Percentiles rank a stretch among this genome's conserved stretches.
These are phyloP conservation scores for Malania oleifera DNA, from an alignment of 164 flowering plant species.

Conservation along the genomic window DNA sequence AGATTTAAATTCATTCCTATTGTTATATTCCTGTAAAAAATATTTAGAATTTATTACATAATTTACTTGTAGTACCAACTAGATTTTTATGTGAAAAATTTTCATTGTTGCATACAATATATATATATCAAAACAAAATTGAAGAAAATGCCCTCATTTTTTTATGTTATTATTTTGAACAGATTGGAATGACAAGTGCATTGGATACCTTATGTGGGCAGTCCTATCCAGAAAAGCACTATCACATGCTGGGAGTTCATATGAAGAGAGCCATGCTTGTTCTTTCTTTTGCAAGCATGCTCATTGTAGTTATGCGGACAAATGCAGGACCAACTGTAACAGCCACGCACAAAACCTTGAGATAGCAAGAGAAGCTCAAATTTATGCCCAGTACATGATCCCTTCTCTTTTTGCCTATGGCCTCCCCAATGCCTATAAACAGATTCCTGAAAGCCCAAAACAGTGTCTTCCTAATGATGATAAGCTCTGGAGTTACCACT, in stretches of 20 bases:
- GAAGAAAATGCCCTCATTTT: too few relatives aligned
- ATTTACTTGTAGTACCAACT: too few relatives aligned
- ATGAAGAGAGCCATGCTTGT: slow-evolving; percentile 28
- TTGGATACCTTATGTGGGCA: slow-evolving; percentile 35
- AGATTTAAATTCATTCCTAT: too few relatives aligned
- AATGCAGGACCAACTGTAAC: slow-evolving; percentile 17
- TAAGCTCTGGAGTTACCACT: slow-evolving; percentile 22
- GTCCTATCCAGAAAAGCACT: slow-evolving; percentile 30
- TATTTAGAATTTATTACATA: too few relatives aligned
- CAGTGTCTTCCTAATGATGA: slow-evolving; percentile 27
- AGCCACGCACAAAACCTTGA: slow-evolving; percentile 20
- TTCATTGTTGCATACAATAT: too few relatives aligned
- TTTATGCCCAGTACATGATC: slow-evolving; percentile 22
- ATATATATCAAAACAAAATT: too few relatives aligned
- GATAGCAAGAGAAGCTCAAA: slow-evolving; percentile 21
- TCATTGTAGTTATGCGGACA: slow-evolving; percentile 22
- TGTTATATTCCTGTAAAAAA: too few relatives aligned
- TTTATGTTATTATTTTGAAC: neutral
- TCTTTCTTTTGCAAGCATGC: slow-evolving; percentile 17
- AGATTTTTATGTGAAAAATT: too few relatives aligned
- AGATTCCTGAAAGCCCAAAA: slow-evolving; percentile 26
- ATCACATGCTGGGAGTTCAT: slow-evolving; percentile 33
- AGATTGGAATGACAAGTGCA: slow-evolving; percentile 33
- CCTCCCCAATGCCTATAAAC: slow-evolving; percentile 15
- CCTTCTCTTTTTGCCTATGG: slow-evolving; percentile 23